Percentiles rank a stretch among this genome's conserved stretches.
Evolutionary conservation across 345 rosid genomes (phyloP).

Genomic region (Populus simonii): DNA sequence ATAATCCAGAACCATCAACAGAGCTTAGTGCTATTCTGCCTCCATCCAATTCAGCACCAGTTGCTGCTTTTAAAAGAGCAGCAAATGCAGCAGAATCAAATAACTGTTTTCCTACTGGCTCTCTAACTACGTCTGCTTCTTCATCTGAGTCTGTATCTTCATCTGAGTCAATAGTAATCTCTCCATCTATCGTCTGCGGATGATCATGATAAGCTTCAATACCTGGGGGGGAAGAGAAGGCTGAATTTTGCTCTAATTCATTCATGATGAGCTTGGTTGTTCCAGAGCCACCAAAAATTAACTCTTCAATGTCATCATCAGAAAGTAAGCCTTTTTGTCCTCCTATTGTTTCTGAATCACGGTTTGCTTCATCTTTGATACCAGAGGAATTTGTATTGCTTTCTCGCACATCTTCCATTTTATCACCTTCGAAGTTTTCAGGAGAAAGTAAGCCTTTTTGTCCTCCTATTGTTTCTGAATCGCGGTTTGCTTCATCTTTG

Average conservation of each 20-base stretch:
- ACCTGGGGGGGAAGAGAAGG: background rate
- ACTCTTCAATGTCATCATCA: slow-evolving; percentile 29
- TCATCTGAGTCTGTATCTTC: slow-evolving; percentile 75
- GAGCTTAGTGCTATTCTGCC: slow-evolving; percentile 64
- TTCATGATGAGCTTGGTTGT: slow-evolving; percentile 10
- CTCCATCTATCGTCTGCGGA: slow-evolving; percentile 67
- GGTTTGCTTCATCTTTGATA: slow-evolving; percentile 9
- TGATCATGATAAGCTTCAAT: slow-evolving; percentile 41
- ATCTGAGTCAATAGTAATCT: slow-evolving; percentile 60
- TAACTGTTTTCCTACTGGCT: slow-evolving; percentile 53
- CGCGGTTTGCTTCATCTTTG: slow-evolving; percentile 11
- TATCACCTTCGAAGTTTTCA: slow-evolving; percentile 10
- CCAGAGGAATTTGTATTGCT: background rate
- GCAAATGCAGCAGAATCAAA: slow-evolving; percentile 90
- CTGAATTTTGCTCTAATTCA: slow-evolving; percentile 10
- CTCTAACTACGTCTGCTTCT: slow-evolving; percentile 41
- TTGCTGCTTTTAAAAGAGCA: slow-evolving; percentile 89
- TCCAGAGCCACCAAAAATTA: slow-evolving; percentile 27
- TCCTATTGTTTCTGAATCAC: slow-evolving; percentile 3
- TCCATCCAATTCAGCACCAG: slow-evolving; percentile 60
- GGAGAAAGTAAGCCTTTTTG: slow-evolving; percentile 19
- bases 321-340: slow-evolving; percentile 21
- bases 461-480: slow-evolving; percentile 4
- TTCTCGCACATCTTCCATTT: slow-evolving; percentile 7
- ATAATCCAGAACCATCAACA: slow-evolving; percentile 85